Percentiles rank a stretch among this genome's conserved stretches.
Conservation (phyloP, 2,329 filamentous ascomycete genomes). For the Delphinella strobiligena region DNA sequence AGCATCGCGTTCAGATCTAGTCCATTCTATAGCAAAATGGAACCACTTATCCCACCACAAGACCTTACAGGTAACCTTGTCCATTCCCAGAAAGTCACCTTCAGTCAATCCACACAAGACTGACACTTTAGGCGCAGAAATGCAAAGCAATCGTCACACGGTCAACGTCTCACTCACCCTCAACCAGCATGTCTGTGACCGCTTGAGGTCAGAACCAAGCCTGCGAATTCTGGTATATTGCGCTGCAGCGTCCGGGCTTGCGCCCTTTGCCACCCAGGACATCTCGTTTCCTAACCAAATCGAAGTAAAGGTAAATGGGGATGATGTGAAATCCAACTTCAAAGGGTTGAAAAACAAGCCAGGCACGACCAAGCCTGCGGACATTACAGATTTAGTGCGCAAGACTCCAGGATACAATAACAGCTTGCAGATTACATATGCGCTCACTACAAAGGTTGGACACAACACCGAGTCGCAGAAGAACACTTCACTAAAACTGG, state of each 20-base stretch:
- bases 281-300: constrained; percentile 86
- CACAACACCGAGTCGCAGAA: not conserved
- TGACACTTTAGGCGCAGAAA: constrained; percentile 32
- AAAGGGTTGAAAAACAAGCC: constrained; percentile 93
- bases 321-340: constrained; percentile 83
- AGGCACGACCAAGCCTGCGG: constrained; percentile 83
- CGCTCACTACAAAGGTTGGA: constrained; percentile 68
- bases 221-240: constrained; percentile 76
- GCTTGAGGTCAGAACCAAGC: constrained; percentile 49
- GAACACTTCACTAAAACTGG: constrained; percentile 1
- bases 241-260: constrained; percentile 40
- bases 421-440: constrained; percentile 76
- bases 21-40: constrained; percentile 68
- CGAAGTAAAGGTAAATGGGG: constrained; percentile 80
- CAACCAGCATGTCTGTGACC: too few relatives aligned
- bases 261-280: constrained; percentile 47
- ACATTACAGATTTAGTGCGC: constrained; percentile 69
- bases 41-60: constrained; percentile 51
- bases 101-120: constrained; percentile 19
- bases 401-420: constrained; percentile 62
- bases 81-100: constrained; percentile 1
- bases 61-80: constrained; percentile 57
- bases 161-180: constrained; percentile 47
- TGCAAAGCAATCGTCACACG: constrained; percentile 47
- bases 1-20: constrained; percentile 32